These are phyloP conservation scores for Orychophragmus violaceus DNA, from an alignment of 345 rosid genomes.

Conservation along the genomic window DNA sequence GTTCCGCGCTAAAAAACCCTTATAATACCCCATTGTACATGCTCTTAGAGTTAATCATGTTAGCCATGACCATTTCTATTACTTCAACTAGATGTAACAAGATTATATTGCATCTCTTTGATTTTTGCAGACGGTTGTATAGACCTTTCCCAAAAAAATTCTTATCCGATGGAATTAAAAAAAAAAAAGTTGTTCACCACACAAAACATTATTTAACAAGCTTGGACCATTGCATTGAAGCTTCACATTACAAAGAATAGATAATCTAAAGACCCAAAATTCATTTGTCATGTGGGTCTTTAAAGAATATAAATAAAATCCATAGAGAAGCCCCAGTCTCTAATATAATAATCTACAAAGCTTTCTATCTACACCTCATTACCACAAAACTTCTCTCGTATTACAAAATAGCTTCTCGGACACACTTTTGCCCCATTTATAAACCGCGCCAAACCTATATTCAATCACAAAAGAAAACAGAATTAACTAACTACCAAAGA, in stretches of 20 bases:
- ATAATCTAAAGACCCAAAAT: neutral
- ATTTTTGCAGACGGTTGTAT: no score
- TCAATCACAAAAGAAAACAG: neutral
- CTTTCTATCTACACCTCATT: conserved; percentile 26
- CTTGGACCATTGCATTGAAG: conserved; percentile 2
- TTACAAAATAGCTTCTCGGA: conserved; percentile 7
- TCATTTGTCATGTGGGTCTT: neutral
- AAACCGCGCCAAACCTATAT: conserved; percentile 6
- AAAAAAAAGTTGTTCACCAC: conserved; percentile 16
- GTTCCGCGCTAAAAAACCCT: no score
- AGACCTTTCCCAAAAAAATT: no score
- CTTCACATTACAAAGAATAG: neutral
- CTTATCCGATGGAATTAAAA: no score
- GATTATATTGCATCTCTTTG: no score
- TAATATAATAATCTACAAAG: neutral
- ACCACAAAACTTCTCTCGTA: conserved; percentile 8
- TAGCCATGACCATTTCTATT: no score
- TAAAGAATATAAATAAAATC: neutral
- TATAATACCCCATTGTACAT: no score
- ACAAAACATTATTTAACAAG: neutral
- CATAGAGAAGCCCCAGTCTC: conserved; percentile 1
- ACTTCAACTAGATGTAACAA: no score
- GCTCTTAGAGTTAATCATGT: no score
- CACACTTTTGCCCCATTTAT: conserved; percentile 7
- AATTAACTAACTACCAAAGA: conserved; percentile 8